Evolutionary conservation across 306 rosid genomes (phyloP).

Genomic region (Prinsepia uniflora): DNA sequence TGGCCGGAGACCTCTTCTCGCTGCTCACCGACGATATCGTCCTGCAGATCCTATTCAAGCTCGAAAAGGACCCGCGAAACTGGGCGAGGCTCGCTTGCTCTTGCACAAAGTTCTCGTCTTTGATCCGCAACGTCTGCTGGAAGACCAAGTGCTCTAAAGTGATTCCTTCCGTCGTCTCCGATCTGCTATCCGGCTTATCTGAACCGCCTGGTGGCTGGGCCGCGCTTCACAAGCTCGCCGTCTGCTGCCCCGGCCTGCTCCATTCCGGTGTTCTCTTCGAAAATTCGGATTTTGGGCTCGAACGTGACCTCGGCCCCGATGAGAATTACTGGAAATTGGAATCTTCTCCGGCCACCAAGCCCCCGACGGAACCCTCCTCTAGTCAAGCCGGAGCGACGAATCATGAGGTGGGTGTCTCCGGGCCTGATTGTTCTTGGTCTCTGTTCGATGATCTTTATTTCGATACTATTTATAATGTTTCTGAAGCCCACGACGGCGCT

Average conservation of each 20-base stretch:
- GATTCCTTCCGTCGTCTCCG: constrained; percentile 54
- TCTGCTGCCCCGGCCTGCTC: constrained; percentile 83
- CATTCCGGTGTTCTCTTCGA: constrained; percentile 80
- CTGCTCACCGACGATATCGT: constrained; percentile 61
- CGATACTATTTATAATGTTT: constrained; percentile 51
- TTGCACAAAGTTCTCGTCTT: constrained; percentile 56
- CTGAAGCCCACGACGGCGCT: constrained; percentile 32
- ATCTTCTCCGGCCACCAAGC: not conserved
- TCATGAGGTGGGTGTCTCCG: constrained; percentile 18
- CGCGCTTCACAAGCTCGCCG: constrained; percentile 65
- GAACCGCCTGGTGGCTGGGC: constrained; percentile 48
- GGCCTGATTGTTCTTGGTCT: constrained; percentile 62
- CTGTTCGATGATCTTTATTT: constrained; percentile 70
- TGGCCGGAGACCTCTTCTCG: constrained; percentile 39
- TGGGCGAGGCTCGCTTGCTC: constrained; percentile 86
- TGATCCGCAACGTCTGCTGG: constrained; percentile 61
- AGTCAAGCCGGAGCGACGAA: constrained; percentile 1
- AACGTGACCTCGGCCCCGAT: constrained; percentile 64
- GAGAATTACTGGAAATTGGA: constrained; percentile 22
- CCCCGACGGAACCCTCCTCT: constrained; percentile 10
- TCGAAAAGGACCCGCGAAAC: constrained; percentile 77
- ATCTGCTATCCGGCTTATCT: constrained; percentile 36
- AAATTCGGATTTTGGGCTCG: constrained; percentile 71
- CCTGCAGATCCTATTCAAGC: constrained; percentile 55
- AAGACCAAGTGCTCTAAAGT: constrained; percentile 39